Evolutionary conservation across 495 filamentous ascomycete species (phyloP).

Genomic region (Chaetomium cochliodes): DNA sequence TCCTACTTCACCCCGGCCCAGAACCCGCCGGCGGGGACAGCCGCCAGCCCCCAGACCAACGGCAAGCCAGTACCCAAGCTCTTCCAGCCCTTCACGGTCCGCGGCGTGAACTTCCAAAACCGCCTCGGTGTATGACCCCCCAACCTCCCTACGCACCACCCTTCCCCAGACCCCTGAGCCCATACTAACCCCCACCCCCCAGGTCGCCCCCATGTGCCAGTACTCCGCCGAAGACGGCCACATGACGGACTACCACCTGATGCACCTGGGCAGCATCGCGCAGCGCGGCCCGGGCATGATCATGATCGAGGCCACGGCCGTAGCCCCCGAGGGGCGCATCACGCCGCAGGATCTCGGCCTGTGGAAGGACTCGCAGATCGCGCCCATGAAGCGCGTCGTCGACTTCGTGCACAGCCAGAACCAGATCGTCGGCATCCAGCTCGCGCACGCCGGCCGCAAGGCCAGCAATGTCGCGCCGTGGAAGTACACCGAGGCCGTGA

Average conservation of each 20-base stretch:
- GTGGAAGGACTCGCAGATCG: slow-evolving; percentile 73
- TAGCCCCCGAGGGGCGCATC: slow-evolving; percentile 72
- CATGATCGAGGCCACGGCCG: slow-evolving; percentile 72
- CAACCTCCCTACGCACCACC: too few relatives aligned
- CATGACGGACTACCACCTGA: slow-evolving; percentile 35
- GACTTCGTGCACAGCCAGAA: slow-evolving; percentile 70
- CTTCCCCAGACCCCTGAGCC: too few relatives aligned
- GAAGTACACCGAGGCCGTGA: slow-evolving; percentile 44
- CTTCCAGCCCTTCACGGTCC: slow-evolving; percentile 58
- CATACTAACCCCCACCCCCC: too few relatives aligned
- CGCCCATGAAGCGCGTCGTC: slow-evolving; percentile 56
- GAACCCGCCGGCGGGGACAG: slow-evolving; percentile 62
- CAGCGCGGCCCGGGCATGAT: slow-evolving; percentile 65
- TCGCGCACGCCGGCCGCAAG: slow-evolving; percentile 77
- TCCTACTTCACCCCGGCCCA: slow-evolving; percentile 71
- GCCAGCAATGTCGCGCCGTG: slow-evolving; percentile 67
- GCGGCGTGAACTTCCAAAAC: slow-evolving; percentile 60
- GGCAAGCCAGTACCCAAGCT: slow-evolving; percentile 61
- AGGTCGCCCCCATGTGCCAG: slow-evolving; percentile 61
- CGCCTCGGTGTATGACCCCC: slow-evolving; percentile 29
- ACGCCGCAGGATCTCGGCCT: slow-evolving; percentile 69
- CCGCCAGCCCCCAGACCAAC: slow-evolving; percentile 58
- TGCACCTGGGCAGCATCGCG: slow-evolving; percentile 55
- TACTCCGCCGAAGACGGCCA: slow-evolving; percentile 55
- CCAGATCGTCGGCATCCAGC: slow-evolving; percentile 71